phyloP scores from a whole-genome alignment of 2,329 filamentous ascomycete species.

The Gliomastix tumulicola region DNA sequence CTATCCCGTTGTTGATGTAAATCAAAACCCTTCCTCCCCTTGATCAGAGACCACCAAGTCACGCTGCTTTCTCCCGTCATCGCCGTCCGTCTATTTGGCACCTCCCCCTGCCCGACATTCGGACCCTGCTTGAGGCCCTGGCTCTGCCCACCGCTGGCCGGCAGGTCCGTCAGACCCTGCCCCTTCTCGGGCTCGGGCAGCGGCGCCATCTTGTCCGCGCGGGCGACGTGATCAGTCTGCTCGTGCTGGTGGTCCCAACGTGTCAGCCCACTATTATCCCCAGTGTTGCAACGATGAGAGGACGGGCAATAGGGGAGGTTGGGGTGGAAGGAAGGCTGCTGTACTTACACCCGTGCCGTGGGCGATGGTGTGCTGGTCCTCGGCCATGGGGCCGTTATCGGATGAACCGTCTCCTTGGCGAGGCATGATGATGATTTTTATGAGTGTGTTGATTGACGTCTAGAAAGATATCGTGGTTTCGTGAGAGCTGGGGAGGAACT shows the following conservation, averaged over 20 bases:
- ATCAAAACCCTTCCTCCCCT: too few relatives aligned
- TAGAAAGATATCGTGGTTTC: too few relatives aligned
- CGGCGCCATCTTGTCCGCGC: constrained; percentile 42
- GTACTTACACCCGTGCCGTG: constrained; percentile 35
- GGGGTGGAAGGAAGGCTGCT: neutral
- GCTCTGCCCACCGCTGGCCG: constrained; percentile 36
- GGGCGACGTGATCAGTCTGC: constrained; percentile 30
- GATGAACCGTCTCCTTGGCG: constrained; percentile 39
- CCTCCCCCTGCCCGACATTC: neutral
- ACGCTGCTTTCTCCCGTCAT: too few relatives aligned
- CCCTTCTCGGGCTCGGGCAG: constrained; percentile 41
- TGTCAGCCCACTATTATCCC: too few relatives aligned
- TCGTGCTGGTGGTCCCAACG: constrained; percentile 16
- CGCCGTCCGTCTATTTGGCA: too few relatives aligned
- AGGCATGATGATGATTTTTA: constrained; percentile 31
- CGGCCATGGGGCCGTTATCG: constrained; percentile 36
- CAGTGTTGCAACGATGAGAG: neutral
- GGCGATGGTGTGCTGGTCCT: constrained; percentile 28
- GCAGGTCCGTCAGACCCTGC: constrained; percentile 25
- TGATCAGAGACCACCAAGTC: too few relatives aligned
- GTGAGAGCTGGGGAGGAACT: too few relatives aligned
- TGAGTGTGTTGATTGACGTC: too few relatives aligned
- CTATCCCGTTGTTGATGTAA: too few relatives aligned
- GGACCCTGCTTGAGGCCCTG: constrained; percentile 27
- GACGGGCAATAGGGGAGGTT: neutral